Evolutionary conservation across 768 basidiomycete species (phyloP), one percentile per base, ranked within the genome.

Genomic region (Mycena crocata): DNA sequence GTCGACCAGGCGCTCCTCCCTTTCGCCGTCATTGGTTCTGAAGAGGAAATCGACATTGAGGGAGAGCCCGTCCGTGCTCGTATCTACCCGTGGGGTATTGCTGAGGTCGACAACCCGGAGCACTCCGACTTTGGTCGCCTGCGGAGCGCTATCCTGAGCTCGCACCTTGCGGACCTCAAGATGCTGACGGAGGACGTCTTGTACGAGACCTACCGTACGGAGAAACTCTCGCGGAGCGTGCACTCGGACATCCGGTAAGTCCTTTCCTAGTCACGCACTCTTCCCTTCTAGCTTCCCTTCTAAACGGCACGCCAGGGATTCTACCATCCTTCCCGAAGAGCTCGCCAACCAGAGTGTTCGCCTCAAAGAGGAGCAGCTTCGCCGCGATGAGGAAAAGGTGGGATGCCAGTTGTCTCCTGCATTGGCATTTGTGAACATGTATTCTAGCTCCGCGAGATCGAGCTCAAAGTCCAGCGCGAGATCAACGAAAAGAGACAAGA

Each of bases 41-140:
- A 95, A 78, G 94, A 95, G 71, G 93, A 94, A 76, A 84, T 95
- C 45, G 89, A 93, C 74, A 84, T 95, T 60, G 88, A 91, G 37
- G 94, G 93, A 45, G 88, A 93, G 77, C 85, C 85, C 32, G 86
- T 94, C 62, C 89, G 94, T 58, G 94, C 91, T 31, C 84, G 95
- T 67, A 86, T 93, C 61, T 96, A 96, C 78, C 95, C 95, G 0
- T 97, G 95, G 95, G 95, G 95, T 75, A 83, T 94, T 35, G 94
- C 93, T 64, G 93, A 95, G 77, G 92, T 96, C 48, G 94, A 97
- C 79, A 94, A 97, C 82, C 93, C 93, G 17, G 86, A 91, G 72
- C 95, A 97, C 83, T 94, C 90, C 23, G 94, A 97, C 80, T 95
- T 96, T 77, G 84, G 86, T 57, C 83, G 91, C 46, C 86, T 97